Conservation (phyloP, 805 yeast species). For the Metschnikowia noctiluminum region DNA sequence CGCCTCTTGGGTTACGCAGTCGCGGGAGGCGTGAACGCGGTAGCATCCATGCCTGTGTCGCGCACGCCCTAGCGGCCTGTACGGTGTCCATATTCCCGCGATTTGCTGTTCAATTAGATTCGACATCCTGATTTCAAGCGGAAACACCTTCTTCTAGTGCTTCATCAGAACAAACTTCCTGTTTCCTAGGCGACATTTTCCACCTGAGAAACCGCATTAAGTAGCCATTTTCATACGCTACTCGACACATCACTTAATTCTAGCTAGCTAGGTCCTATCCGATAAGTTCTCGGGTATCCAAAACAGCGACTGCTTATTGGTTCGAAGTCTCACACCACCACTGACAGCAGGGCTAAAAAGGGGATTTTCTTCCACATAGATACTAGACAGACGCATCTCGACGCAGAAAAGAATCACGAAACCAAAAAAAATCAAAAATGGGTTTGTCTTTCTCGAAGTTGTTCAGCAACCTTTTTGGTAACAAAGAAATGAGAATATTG, state of each 20-base stretch:
- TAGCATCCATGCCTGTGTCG: slow-evolving; percentile 3
- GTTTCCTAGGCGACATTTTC: slow-evolving; percentile 6
- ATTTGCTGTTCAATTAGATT: slow-evolving; percentile 22
- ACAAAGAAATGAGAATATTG: slow-evolving; percentile 95
- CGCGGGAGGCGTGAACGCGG: slow-evolving; percentile 9
- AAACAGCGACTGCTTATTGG: slow-evolving; percentile 5
- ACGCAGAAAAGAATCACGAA: background rate
- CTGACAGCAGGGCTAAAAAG: background rate
- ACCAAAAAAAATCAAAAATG: slow-evolving; percentile 42
- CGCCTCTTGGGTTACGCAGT: background rate
- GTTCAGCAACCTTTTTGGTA: slow-evolving; percentile 93
- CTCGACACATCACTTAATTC: slow-evolving; percentile 1
- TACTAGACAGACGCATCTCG: slow-evolving; percentile 1
- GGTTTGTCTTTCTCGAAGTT: slow-evolving; percentile 94
- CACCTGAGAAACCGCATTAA: slow-evolving; percentile 4
- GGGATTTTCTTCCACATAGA: slow-evolving; percentile 1
- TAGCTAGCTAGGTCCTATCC: background rate
- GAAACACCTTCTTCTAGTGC: slow-evolving; percentile 12
- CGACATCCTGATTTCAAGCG: slow-evolving; percentile 19
- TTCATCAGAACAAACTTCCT: slow-evolving; percentile 1
- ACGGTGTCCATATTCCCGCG: slow-evolving; percentile 20
- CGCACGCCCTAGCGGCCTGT: slow-evolving; percentile 17
- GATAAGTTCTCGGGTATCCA: background rate
- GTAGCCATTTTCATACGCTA: slow-evolving; percentile 2
- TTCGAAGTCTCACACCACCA: slow-evolving; percentile 3